A percentile compares a stretch with the other conserved stretches of the same genome.
These are phyloP conservation scores for Vitis hybrid DNA, from an alignment of 177 flowering plant species.

Conservation along the genomic window DNA sequence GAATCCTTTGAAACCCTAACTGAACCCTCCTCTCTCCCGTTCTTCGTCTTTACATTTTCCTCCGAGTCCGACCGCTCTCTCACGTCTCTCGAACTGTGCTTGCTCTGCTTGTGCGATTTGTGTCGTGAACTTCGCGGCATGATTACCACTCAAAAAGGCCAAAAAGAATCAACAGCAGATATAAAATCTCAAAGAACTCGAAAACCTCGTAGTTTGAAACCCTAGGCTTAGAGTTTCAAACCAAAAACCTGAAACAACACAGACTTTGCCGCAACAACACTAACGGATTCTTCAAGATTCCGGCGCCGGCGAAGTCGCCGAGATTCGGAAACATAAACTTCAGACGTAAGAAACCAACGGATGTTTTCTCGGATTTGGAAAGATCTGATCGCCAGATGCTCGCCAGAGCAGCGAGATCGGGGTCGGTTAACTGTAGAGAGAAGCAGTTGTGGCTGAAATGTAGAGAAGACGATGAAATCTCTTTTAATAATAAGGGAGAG, in stretches of 20 bases:
- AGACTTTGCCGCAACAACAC: background rate
- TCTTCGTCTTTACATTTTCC: conserved; percentile 38
- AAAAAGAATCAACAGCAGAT: background rate
- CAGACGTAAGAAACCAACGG: background rate
- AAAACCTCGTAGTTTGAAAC: conserved; percentile 6
- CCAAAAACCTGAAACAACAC: background rate
- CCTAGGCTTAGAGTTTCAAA: background rate
- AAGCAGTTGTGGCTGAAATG: background rate
- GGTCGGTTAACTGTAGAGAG: background rate
- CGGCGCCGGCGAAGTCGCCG: conserved; percentile 2
- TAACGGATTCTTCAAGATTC: background rate
- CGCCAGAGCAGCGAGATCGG: background rate
- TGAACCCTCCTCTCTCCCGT: conserved; percentile 27
- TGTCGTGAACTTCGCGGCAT: conserved; percentile 71
- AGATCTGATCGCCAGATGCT: conserved; percentile 2
- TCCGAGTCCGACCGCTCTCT: conserved; percentile 52
- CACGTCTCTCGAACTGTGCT: conserved; percentile 42
- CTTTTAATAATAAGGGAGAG: background rate
- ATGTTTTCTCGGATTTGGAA: background rate
- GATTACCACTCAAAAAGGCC: conserved; percentile 3
- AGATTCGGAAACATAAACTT: background rate
- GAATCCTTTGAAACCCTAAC: conserved; percentile 41
- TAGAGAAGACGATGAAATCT: background rate
- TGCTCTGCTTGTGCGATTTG: conserved; percentile 56
- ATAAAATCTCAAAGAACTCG: background rate